Conservation (phyloP, 2,329 filamentous ascomycete genomes). For the Alternaria triticimaculans region DNA sequence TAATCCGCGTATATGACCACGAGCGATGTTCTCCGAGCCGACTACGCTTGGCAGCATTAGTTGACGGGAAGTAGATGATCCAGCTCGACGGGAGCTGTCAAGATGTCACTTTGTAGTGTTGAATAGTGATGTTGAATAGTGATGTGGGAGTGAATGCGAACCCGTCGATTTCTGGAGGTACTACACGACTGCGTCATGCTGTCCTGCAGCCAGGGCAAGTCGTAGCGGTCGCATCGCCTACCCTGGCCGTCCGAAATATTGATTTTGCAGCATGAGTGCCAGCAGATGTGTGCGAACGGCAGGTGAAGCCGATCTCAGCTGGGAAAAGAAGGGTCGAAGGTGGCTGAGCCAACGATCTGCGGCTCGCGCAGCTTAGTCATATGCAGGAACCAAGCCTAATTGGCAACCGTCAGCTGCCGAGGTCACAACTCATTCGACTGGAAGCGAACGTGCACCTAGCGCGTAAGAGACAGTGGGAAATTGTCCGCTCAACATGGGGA, state of each 20-base stretch:
- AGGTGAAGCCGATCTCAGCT: conserved; percentile 5
- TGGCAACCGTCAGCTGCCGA: conserved; percentile 4
- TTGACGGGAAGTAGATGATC: neutral
- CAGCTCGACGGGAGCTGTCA: neutral
- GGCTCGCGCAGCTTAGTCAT: conserved; percentile 2
- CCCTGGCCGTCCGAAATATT: neutral
- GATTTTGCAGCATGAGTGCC: neutral
- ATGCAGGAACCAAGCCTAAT: conserved; percentile 1
- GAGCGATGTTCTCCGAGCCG: conserved; percentile 1
- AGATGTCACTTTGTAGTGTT: neutral
- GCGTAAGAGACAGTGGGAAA: neutral
- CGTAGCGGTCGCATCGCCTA: neutral
- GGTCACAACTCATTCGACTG: neutral
- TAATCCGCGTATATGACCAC: neutral
- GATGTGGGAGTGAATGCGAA: neutral
- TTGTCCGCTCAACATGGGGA: neutral
- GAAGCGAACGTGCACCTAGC: neutral
- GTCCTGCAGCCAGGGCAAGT: neutral
- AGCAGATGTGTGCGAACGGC: neutral
- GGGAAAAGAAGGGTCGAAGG: neutral
- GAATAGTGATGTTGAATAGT: neutral
- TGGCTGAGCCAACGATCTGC: conserved; percentile 7
- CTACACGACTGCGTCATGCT: neutral
- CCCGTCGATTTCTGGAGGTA: neutral
- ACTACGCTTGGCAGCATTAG: neutral